Base-by-base conservation (phyloP, 495 filamentous ascomycete species). In the Hapsidospora chrysogenum region DNA sequence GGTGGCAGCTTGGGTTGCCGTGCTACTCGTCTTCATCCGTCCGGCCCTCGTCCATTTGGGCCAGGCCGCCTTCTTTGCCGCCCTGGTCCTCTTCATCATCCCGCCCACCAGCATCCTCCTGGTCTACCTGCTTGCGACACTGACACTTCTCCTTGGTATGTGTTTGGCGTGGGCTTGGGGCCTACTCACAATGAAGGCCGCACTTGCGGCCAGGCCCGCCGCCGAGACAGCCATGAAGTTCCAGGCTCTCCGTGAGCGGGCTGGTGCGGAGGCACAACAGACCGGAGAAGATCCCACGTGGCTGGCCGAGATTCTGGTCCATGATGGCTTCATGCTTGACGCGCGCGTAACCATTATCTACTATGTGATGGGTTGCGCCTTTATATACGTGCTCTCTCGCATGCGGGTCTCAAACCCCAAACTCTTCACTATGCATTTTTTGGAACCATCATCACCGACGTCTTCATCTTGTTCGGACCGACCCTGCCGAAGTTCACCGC, bases 1-100 rank as follows among this genome's bases (percentile, higher is more conserved):
- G 31, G 44, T 58, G 4, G 58, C 55, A 4, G 53, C 49, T 17
- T 65, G 60, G 60, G 53, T 63, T 27, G 55, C 54, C 1, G 49
- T 45, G 3, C 41, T 65, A 25, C 40, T 65, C 41, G 54, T 64
- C 9, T 51, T 63, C 20, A 65, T 65, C 31, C 33, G 15, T 18
- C 31, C 31, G 7, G 20, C 31, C 4, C 31, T 33, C 3, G 18
- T 9, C 9, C 20, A 21, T 17, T 21, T 33, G 13, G 31, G 31
- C 11, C 6, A 13, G n/a, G 7, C 31, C 15, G 23, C 31, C 2
- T 33, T 33, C 11, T 33, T 33, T 33, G 31, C 31, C 17, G 31
- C 31, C 4, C 15, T 33, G 18, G 31, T 33, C 9, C 31, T 33
- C 18, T 33, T 33, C 18, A 21, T 33, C 9, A 33, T 21, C 2